These are phyloP conservation scores for Aspergillus calidoustus DNA, from an alignment of 2,329 filamentous ascomycete species.

Conservation along the genomic window DNA sequence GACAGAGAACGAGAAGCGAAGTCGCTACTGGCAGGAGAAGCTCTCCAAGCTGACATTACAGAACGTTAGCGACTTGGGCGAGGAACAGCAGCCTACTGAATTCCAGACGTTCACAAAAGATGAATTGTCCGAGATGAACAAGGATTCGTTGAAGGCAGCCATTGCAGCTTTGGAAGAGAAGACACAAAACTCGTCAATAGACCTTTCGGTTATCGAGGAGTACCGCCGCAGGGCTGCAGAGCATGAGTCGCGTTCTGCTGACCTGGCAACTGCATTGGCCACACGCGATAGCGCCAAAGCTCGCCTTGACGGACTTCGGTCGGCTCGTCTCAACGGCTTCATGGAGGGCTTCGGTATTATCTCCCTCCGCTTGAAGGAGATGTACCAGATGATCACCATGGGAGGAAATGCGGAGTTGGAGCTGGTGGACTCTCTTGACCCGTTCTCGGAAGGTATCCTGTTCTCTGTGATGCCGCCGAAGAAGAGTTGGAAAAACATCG, in stretches of 20 bases:
- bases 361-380: slow-evolving; percentile 93
- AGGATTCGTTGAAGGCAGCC: slow-evolving; percentile 64
- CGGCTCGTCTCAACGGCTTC: slow-evolving; percentile 90
- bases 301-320: slow-evolving; percentile 87
- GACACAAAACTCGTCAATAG: slow-evolving; percentile 83
- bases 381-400: slow-evolving; percentile 99
- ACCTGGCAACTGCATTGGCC: slow-evolving; percentile 76
- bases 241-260: slow-evolving; percentile 77
- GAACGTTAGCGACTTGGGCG: slow-evolving; percentile 73
- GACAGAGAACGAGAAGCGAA: slow-evolving; percentile 80
- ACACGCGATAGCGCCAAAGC: slow-evolving; percentile 87
- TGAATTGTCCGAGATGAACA: slow-evolving; percentile 67
- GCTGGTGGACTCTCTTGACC: slow-evolving; percentile 92
- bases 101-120: slow-evolving; percentile 80
- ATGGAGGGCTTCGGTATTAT: slow-evolving; percentile 97
- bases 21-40: slow-evolving; percentile 88
- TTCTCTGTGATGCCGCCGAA: slow-evolving; percentile 99
- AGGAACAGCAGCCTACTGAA: slow-evolving; percentile 52
- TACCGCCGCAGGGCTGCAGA: slow-evolving; percentile 87
- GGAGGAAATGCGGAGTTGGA: slow-evolving; percentile 97
- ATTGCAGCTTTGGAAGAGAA: slow-evolving; percentile 72
- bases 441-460: slow-evolving; percentile 93
- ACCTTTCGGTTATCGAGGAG: slow-evolving; percentile 84
- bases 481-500: slow-evolving; percentile 99
- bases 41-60: slow-evolving; percentile 81